Base-by-base conservation (phyloP, 768 basidiomycete genomes). In the Trametes cingulata region DNA sequence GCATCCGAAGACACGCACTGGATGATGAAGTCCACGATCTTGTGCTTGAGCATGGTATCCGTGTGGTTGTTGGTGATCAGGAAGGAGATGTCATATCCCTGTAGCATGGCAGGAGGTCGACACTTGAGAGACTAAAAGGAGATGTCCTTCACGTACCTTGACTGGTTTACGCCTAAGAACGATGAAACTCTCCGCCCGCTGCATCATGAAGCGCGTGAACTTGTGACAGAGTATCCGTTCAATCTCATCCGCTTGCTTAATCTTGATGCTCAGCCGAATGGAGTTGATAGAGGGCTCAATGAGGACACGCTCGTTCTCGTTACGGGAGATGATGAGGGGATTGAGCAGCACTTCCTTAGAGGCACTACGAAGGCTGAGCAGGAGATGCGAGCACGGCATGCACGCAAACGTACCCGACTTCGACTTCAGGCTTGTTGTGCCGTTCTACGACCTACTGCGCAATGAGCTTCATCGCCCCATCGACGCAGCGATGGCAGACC, bases 61-160 rank as follows among this genome's bases (percentile, higher is more conserved):
- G 95, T 84, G 73, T 99, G 95, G 52, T 89, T 87, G 75, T 98
- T 97, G 58, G 96, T 98, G 72, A 99, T 95, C 62, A 98, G 80
- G 81, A 99, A 98, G 2, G 94, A 96, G 63, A 99, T 98, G 66
- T 98, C 97, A 67, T 98, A 98, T 56, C 97, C 97, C 94, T 99
- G 45, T 3, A 33, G 19, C 19, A 19, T n/a, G 19, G 29, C 12
- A 14, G 10, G 9, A 19, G 19, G 8, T 29, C n/a, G 6, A 20
- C 8, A n/a, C 12, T 9, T 46, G n/a, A 14, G 12, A 56, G 41
- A 49, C 19, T 1, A n/a, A 14, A n/a, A 47, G 10, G 54, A 5
- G 17, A 3, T 22, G 20, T 17, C 13, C 22, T 6, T 20, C 24
- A 78, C 85, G 68, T 65, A 93, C 95, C 62, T 85, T 81, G 40